phyloP scores from a whole-genome alignment of 768 basidiomycete genomes.

The Tulasnella sp. region DNA sequence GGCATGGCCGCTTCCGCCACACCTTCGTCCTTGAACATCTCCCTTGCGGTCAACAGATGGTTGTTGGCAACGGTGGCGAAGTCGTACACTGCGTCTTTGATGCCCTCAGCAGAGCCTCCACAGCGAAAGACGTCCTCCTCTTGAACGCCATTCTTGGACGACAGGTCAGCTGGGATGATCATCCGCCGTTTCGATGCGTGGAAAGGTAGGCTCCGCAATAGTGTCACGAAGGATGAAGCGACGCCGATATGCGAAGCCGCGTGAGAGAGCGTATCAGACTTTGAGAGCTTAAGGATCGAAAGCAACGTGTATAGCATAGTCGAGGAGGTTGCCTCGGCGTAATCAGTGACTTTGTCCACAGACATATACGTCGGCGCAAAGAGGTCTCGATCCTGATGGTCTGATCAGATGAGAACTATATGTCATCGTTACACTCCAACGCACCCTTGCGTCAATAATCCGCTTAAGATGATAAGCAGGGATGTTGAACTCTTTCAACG shows the following conservation, averaged over 20 bases:
- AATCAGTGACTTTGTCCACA: constrained; percentile 51
- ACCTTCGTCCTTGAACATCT: constrained; percentile 46
- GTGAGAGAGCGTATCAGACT: constrained; percentile 47
- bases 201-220: constrained; percentile 66
- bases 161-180: constrained; percentile 72
- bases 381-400: constrained; percentile 50
- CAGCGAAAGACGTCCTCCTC: constrained; percentile 62
- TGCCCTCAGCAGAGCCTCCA: constrained; percentile 37
- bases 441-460: constrained; percentile 73
- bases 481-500: constrained; percentile 39
- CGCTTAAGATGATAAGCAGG: constrained; percentile 69
- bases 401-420: constrained; percentile 15
- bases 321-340: constrained; percentile 72
- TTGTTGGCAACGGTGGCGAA: constrained; percentile 75
- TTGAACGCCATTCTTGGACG: constrained; percentile 60
- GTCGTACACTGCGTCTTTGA: constrained; percentile 73
- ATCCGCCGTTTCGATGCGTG: constrained; percentile 61
- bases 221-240: constrained; percentile 56
- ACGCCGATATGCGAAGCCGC: constrained; percentile 73
- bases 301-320: constrained; percentile 67
- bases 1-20: constrained; percentile 53
- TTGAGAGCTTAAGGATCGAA: constrained; percentile 44
- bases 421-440: constrained; percentile 20
- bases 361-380: constrained; percentile 54
- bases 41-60: constrained; percentile 61